Base-by-base conservation (phyloP, 345 rosid genomes). In the Boechera divaricarpa region DNA sequence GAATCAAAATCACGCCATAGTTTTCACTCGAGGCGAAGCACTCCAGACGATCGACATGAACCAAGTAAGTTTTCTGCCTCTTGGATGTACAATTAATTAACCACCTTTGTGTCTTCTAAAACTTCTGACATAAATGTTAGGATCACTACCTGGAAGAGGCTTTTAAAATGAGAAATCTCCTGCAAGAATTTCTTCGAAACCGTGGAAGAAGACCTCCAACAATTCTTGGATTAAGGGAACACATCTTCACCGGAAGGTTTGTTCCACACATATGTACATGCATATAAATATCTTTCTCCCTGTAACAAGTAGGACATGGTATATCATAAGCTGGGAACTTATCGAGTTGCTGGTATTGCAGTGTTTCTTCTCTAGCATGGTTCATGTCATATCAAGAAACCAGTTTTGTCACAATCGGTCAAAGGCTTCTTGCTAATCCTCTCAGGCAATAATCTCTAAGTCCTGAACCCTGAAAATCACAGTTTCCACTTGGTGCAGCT, bases 351-450 rank as follows among this genome's bases (percentile, higher is more conserved):
- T 73, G 77, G 26, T 56, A 77, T 71, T 88, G 88, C 95, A 94
- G 97, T 80, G 97, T 91, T 81, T 92, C 98, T 79, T 86, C 97
- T 85, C 84, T 94, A 77, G 98, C 97, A 42, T 91, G 98, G 97
- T 94, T 94, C 87, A 94, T 94, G 98, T 94, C 98, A 63, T 94
- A 94, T 83, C 98, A 94, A 69, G 98, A 94, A 78, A 84, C 95
- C 55, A 94, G 98, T 85, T 94, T 94, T 77, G 98, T 88, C 79
- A 94, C 98, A 56, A 94, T 92, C 72, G 97, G 97, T 79, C 98
- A 94, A 66, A 87, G 97, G 86, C 86, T 92, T 81, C 93, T 92
- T 79, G 91, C 95, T 75, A 89, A 92, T 74, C 97, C 97, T 78
- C 97, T 94, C 80, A 90, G 98, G 97, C 85, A 83, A 51, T 33